Base-by-base conservation (phyloP, 495 filamentous ascomycete species). In the Echria macrotheca region DNA sequence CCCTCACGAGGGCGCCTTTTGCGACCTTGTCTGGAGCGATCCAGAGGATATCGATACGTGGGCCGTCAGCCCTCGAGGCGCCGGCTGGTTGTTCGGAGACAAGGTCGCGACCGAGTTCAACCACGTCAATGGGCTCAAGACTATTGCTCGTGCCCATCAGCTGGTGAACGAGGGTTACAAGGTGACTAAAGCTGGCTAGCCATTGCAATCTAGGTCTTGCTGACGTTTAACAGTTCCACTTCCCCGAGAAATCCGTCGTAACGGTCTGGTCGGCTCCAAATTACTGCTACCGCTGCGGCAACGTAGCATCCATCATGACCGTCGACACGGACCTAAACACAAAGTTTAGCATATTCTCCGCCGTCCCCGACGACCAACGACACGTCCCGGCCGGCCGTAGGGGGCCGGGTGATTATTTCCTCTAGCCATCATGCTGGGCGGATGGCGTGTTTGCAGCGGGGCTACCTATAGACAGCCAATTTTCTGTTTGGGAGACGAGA, bases 101-200 rank as follows among this genome's bases (percentile, higher is more conserved):
- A 95, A 96, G 69, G 91, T 98, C 4, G 87, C 90, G 3, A 91
- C 85, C n/a, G 93, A 97, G 72, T 98, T 98, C 73, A 97, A 96
- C 68, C 91, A 97, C 57, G 93, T 97, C 56, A 98, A 98, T 59
- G 87, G 88, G 31, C 75, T 98, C n/a, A 84, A 84, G 46, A 78
- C 96, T 44, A 97, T 98, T 64, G 94, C 93, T 3, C 82, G 93
- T 44, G 93, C 93, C 1, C 93, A 98, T 71, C 93, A 98, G 59
- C 77, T 98, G 4, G 93, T 98, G 46, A 96, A 97, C 53, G 93
- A 98, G 66, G 93, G 93, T 28, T 98, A 95, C 76, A 98, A 97
- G 72, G 85, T 86, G 66, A 44, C 63, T 46, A 15, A 12, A 4
- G 9, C 5, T 11, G 12, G 24, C n/a, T 47, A 21, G 31, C 29